Conservation (phyloP, 2,329 filamentous ascomycete species). For the Elsinoe arachidis region DNA sequence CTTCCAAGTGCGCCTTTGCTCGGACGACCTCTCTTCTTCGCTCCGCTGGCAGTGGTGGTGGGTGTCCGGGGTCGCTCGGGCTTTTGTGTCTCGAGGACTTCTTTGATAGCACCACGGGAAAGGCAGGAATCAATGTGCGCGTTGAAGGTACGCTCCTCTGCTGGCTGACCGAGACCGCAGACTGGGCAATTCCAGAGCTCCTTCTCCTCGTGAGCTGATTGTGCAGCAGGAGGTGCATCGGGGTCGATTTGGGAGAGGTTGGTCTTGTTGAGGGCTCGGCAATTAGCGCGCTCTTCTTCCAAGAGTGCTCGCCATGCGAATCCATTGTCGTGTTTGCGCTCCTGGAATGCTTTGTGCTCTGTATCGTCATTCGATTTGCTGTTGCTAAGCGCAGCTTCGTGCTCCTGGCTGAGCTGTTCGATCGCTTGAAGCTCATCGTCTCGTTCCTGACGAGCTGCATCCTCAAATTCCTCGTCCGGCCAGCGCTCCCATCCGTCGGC, state of each 20-base stretch:
- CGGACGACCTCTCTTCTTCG: conserved; percentile 23
- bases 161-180: conserved; percentile 64
- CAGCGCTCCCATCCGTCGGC: conserved; percentile 57
- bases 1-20: neutral
- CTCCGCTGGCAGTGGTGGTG: conserved; percentile 13
- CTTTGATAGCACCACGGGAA: conserved; percentile 74
- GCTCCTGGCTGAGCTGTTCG: conserved; percentile 54
- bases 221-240: conserved; percentile 15
- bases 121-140: conserved; percentile 88
- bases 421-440: conserved; percentile 54
- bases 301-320: conserved; percentile 27
- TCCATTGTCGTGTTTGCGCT: conserved; percentile 25
- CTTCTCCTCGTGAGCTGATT: conserved; percentile 24
- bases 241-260: neutral
- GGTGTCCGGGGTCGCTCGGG: conserved; percentile 14
- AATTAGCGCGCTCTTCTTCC: conserved; percentile 21
- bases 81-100: conserved; percentile 55
- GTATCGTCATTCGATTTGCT: neutral
- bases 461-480: conserved; percentile 59
- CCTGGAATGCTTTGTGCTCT: conserved; percentile 19
- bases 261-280: conserved; percentile 19
- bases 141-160: conserved; percentile 74
- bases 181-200: conserved; percentile 79
- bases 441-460: conserved; percentile 50
- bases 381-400: conserved; percentile 22